Percentiles rank a stretch among this genome's conserved stretches.
Evolutionary conservation across 768 basidiomycete species (phyloP).

Genomic region (Lactarius pseudohatsudake): DNA sequence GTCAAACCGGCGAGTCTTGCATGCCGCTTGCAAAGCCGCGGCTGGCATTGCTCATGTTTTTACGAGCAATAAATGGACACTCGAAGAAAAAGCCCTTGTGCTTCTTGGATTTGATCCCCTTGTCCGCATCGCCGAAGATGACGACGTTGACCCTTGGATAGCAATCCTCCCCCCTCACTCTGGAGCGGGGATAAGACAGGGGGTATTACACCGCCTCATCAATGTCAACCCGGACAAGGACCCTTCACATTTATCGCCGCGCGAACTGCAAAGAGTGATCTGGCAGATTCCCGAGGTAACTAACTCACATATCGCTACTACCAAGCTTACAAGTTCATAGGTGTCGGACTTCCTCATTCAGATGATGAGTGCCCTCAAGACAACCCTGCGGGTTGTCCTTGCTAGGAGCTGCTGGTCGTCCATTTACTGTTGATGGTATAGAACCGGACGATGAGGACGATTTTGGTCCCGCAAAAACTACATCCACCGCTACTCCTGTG

Average conservation of each 20-base stretch:
- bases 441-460: slow-evolving; percentile 52
- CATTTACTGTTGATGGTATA: slow-evolving; percentile 31
- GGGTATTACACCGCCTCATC: slow-evolving; percentile 45
- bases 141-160: slow-evolving; percentile 38
- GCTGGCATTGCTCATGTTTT: slow-evolving; percentile 42
- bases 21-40: slow-evolving; percentile 57
- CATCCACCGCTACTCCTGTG: slow-evolving; percentile 35
- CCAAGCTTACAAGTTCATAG: slow-evolving; percentile 37
- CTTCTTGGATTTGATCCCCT: slow-evolving; percentile 67
- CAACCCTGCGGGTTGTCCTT: slow-evolving; percentile 43
- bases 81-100: slow-evolving; percentile 63
- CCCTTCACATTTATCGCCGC: slow-evolving; percentile 33
- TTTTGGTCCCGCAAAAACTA: slow-evolving; percentile 52
- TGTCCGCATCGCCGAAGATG: slow-evolving; percentile 41
- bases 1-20: slow-evolving; percentile 60
- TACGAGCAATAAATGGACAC: slow-evolving; percentile 50
- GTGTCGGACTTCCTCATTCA: slow-evolving; percentile 49
- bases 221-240: slow-evolving; percentile 21
- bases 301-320: slow-evolving; percentile 21
- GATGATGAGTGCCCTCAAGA: slow-evolving; percentile 39
- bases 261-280: slow-evolving; percentile 52
- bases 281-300: slow-evolving; percentile 73
- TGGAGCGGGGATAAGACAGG: slow-evolving; percentile 62
- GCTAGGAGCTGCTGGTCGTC: slow-evolving; percentile 32
- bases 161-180: slow-evolving; percentile 49